Evolutionary conservation across 352 stramenopile genomes (phyloP).

Genomic region (Phytophthora palmivora): DNA sequence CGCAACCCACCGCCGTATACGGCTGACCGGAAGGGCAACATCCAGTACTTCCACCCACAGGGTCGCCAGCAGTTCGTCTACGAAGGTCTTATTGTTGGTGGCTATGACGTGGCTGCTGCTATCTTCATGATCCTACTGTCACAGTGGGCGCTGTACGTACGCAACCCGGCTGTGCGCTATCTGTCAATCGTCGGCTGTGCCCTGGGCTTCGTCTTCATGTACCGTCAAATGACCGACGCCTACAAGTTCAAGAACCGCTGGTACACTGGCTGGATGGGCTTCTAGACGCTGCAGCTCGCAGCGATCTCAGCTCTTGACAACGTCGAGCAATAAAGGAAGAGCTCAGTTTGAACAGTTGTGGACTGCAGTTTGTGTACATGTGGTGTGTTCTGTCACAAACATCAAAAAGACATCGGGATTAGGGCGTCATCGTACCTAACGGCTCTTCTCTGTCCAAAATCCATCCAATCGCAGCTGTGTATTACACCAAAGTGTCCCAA

Average conservation of each 20-base stretch:
- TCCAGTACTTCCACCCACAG: slow-evolving; percentile 89
- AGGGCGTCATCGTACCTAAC: slow-evolving; percentile 6
- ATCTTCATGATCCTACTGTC: slow-evolving; percentile 82
- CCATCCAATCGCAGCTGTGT: slow-evolving; percentile 24
- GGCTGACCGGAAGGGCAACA: slow-evolving; percentile 78
- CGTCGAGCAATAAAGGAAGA: slow-evolving; percentile 6
- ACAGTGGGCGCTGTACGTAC: slow-evolving; percentile 84
- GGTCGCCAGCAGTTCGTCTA: slow-evolving; percentile 86
- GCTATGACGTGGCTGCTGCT: slow-evolving; percentile 69
- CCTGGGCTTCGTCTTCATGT: slow-evolving; percentile 82
- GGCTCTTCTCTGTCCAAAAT: slow-evolving; percentile 17
- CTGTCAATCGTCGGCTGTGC: slow-evolving; percentile 62
- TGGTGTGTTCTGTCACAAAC: slow-evolving; percentile 17
- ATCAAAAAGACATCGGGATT: not conserved
- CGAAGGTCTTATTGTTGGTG: slow-evolving; percentile 83
- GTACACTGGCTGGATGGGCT: slow-evolving; percentile 88
- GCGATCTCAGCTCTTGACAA: not conserved
- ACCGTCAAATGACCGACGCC: slow-evolving; percentile 82
- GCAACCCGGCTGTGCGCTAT: slow-evolving; percentile 63
- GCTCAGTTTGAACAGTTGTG: slow-evolving; percentile 26
- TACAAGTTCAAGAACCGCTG: slow-evolving; percentile 92
- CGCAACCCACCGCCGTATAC: slow-evolving; percentile 80
- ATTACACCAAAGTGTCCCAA: slow-evolving; percentile 26
- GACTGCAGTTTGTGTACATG: slow-evolving; percentile 21
- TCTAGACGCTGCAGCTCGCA: slow-evolving; percentile 44